Percentiles rank a stretch among this genome's conserved stretches.
These are phyloP conservation scores for Agroathelia rolfsii DNA, from an alignment of 1,284 basidiomycete species.

Conservation along the genomic window DNA sequence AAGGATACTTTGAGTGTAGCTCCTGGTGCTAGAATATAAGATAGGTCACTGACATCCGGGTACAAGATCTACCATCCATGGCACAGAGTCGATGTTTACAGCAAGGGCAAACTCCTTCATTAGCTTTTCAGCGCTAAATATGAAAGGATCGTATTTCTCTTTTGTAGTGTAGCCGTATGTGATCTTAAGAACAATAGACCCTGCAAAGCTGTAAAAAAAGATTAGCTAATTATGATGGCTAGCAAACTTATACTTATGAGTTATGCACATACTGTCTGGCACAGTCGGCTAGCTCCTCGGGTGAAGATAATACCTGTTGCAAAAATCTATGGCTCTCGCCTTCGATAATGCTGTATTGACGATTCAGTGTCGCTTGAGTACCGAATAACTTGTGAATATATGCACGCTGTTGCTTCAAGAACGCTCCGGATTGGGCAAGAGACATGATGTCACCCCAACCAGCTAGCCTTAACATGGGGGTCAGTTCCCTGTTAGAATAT, in stretches of 20 bases:
- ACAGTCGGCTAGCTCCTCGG: constrained; percentile 17
- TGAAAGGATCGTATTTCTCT: constrained; percentile 45
- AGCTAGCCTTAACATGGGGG: too few relatives aligned
- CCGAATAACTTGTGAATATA: constrained; percentile 22
- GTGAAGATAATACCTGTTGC: constrained; percentile 18
- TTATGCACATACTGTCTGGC: constrained; percentile 22
- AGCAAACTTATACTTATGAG: too few relatives aligned
- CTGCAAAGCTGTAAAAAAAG: constrained; percentile 33
- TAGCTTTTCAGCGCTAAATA: constrained; percentile 44
- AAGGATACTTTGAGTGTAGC: too few relatives aligned
- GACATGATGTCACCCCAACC: constrained; percentile 25
- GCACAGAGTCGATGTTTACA: constrained; percentile 48
- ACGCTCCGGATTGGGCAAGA: constrained; percentile 23
- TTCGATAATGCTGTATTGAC: constrained; percentile 20
- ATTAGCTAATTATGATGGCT: too few relatives aligned
- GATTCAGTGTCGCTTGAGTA: constrained; percentile 14
- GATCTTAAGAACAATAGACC: constrained; percentile 48
- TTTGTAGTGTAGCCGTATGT: constrained; percentile 53
- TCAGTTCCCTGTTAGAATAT: constrained; percentile 29
- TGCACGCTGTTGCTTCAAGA: constrained; percentile 26
- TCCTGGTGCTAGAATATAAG: too few relatives aligned
- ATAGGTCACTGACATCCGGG: too few relatives aligned
- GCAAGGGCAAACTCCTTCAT: constrained; percentile 49
- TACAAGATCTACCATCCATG: constrained; percentile 49
- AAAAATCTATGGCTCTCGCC: constrained; percentile 21